Evolutionary conservation across 1,284 basidiomycete genomes (phyloP).

Genomic region (Pseudozyma thailandica): DNA sequence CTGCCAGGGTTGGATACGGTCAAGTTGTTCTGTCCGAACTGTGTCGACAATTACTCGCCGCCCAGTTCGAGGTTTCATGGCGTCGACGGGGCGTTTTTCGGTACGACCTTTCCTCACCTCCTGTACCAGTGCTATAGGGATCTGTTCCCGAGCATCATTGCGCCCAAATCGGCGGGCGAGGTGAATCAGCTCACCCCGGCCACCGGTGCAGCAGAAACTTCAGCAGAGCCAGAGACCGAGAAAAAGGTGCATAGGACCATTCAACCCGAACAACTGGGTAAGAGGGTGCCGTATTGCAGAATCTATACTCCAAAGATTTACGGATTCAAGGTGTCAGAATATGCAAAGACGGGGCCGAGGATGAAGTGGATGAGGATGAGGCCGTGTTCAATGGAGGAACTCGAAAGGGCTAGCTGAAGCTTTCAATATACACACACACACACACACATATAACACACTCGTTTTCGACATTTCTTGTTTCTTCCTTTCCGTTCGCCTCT

Average conservation of each 20-base stretch:
- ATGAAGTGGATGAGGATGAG: conserved; percentile 95
- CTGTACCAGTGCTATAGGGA: conserved; percentile 94
- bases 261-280: conserved; percentile 53
- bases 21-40: conserved; percentile 98
- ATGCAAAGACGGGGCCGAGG: conserved; percentile 84
- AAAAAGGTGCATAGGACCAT: conserved; percentile 29
- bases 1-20: conserved; percentile 98
- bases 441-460: not conserved
- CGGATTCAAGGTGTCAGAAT: conserved; percentile 74
- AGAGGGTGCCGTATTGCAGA: conserved; percentile 65
- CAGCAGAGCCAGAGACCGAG: conserved; percentile 69
- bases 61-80: conserved; percentile 95
- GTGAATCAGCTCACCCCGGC: conserved; percentile 2
- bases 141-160: conserved; percentile 61
- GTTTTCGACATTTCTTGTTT: too few relatives aligned
- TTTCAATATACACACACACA: not conserved
- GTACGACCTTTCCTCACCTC: conserved; percentile 95
- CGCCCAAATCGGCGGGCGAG: conserved; percentile 28
- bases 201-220: not conserved
- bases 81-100: conserved; percentile 99
- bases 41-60: conserved; percentile 94
- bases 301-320: conserved; percentile 95
- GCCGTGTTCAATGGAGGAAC: conserved; percentile 80
- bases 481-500: too few relatives aligned
- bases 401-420: too few relatives aligned